Evolutionary conservation across 2,329 filamentous ascomycete genomes (phyloP).

Genomic region (Alternaria sp.): DNA sequence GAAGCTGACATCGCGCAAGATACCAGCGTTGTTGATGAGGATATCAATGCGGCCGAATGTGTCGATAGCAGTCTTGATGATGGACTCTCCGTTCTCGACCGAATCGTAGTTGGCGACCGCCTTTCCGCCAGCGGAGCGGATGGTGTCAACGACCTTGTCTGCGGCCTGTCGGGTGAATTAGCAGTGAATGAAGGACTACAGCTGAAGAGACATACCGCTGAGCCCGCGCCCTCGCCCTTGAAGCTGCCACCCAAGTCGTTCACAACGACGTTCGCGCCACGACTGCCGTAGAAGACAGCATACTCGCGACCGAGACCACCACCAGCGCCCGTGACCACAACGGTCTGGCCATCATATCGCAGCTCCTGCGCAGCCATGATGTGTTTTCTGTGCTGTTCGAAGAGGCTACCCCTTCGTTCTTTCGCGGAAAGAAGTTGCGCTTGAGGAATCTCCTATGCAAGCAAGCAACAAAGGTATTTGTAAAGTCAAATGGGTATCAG

Average conservation of each 20-base stretch:
- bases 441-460: conserved; percentile 7
- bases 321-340: conserved; percentile 86
- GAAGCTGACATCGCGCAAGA: conserved; percentile 93
- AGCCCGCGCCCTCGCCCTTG: conserved; percentile 87
- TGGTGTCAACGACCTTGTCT: conserved; percentile 82
- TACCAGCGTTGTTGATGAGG: conserved; percentile 97
- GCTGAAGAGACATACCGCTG: conserved; percentile 67
- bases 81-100: conserved; percentile 90
- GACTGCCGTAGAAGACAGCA: conserved; percentile 85
- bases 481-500: conserved; percentile 21
- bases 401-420: conserved; percentile 8
- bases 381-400: conserved; percentile 5
- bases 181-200: background rate
- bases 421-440: conserved; percentile 7
- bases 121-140: conserved; percentile 87
- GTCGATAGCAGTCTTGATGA: conserved; percentile 87
- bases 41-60: conserved; percentile 87
- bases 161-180: conserved; percentile 65
- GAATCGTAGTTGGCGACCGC: conserved; percentile 97
- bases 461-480: background rate
- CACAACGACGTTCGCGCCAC: conserved; percentile 93
- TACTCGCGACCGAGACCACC: conserved; percentile 84
- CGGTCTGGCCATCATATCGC: conserved; percentile 86
- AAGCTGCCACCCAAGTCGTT: conserved; percentile 94
- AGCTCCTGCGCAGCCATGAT: conserved; percentile 58